phyloP scores from a whole-genome alignment of 2,329 filamentous ascomycete species.

The Thelonectria olida region DNA sequence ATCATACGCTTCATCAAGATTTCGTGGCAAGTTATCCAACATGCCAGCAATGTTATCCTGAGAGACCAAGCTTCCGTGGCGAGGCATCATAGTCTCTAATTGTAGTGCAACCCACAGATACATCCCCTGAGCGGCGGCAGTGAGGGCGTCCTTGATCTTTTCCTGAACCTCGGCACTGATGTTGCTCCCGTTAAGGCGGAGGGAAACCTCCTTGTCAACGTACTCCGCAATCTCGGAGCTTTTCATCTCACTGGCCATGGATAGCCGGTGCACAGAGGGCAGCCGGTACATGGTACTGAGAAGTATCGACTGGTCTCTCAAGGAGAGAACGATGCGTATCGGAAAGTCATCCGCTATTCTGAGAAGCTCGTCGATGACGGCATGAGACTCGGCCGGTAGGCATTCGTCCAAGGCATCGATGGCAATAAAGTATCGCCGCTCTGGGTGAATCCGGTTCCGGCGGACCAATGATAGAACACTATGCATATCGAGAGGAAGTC shows the following conservation, averaged over 20 bases:
- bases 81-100: not conserved
- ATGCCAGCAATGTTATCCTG: not conserved
- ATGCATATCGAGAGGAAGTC: too few relatives aligned
- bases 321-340: too few relatives aligned
- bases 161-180: not conserved
- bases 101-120: not conserved
- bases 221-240: not conserved
- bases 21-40: not conserved
- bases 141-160: not conserved
- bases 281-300: too few relatives aligned
- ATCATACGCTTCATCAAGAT: not conserved
- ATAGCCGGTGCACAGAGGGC: too few relatives aligned
- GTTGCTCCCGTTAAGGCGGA: not conserved
- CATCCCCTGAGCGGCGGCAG: not conserved
- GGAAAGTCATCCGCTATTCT: too few relatives aligned
- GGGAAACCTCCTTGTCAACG: not conserved
- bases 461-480: too few relatives aligned
- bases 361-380: too few relatives aligned
- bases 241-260: not conserved
- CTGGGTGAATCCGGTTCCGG: too few relatives aligned
- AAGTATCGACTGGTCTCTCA: too few relatives aligned
- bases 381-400: too few relatives aligned
- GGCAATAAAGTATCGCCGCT: too few relatives aligned
- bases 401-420: too few relatives aligned
- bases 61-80: not conserved